Base-by-base conservation (phyloP, 73 alveolate genomes). In the Tetrahymena borealis region DNA sequence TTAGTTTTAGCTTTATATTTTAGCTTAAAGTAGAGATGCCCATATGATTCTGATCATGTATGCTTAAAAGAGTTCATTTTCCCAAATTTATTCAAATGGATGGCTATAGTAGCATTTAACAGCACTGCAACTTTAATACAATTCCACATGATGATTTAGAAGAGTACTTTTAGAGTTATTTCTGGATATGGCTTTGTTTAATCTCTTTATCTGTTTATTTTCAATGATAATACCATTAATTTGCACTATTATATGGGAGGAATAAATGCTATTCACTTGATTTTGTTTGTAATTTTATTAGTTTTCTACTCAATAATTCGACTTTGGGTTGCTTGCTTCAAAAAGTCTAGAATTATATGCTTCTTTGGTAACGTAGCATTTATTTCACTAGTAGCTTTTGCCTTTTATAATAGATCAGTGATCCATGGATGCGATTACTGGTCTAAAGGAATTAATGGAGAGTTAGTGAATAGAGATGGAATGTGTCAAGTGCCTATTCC, bases 361-460 rank as follows among this genome's bases (percentile, higher is more conserved):
- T 60, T 60, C 13, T 18, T 60, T 0, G 85, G 33, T 2, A 60
- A 60, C 10, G 2, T 60, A 18, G 20, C 13, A n/a, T 0, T 60
- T 0, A 60, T 60, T 3, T 20, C 28, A n/a, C n/a, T 35, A 1
- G 37, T n/a, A 15, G 0, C 28, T 3, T 24, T n/a, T 60, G 18
- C 28, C 7, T 60, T 60, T 60, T 60, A 60, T 60, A 24, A 60
- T 35, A 2, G 10, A 60, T 60, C 85, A 3, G 28, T 60, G 4
- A 18, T n/a, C 1, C 85, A 60, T 9, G 35, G 85, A 1, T 60
- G 85, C 15, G 85, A 60, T 60, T 60, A 92, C 40, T 92, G 95
- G 95, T 28, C 38, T 4, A 79, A 92, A 92, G 95, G 95, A 39
- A 33, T 92, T 4, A 33, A 31, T 38, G 93, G 93, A 16, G 36